These are phyloP conservation scores for Acorus calamus DNA, from an alignment of 106 monocot genomes.

Conservation along the genomic window DNA sequence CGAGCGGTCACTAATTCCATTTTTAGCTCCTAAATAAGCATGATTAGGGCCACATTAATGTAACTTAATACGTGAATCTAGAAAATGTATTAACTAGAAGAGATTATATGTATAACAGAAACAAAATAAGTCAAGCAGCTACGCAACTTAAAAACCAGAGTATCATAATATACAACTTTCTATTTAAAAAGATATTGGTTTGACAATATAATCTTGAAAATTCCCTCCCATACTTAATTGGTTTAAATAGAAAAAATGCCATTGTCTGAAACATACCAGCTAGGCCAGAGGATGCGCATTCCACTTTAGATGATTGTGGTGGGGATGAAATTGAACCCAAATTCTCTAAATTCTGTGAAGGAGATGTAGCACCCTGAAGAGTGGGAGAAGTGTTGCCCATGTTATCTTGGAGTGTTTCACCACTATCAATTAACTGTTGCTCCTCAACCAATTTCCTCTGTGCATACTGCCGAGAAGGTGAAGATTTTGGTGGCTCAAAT, in stretches of 20 bases:
- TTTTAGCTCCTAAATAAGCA: conserved; percentile 21
- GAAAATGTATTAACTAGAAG: background rate
- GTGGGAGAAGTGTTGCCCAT: conserved; percentile 11
- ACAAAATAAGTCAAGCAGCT: background rate
- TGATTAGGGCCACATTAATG: background rate
- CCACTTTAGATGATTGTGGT: conserved; percentile 31
- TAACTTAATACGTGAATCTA: no score
- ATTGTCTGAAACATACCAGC: conserved; percentile 3
- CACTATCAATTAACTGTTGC: conserved; percentile 21
- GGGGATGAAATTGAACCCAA: conserved; percentile 11
- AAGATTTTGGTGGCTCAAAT: conserved; percentile 85
- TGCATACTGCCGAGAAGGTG: conserved; percentile 89
- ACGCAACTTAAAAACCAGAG: no score
- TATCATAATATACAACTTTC: no score
- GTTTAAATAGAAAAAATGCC: no score
- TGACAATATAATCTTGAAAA: no score
- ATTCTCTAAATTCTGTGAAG: conserved; percentile 27
- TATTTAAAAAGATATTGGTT: no score
- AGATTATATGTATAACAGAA: background rate
- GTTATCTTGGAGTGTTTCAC: conserved; percentile 32
- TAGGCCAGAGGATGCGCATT: conserved; percentile 19
- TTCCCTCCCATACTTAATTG: no score
- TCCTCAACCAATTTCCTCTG: conserved; percentile 65
- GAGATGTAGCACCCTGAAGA: conserved; percentile 15
- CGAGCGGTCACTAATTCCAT: conserved; percentile 28